Conservation (phyloP, 2,329 filamentous ascomycete species). For the Hortaea sp. region DNA sequence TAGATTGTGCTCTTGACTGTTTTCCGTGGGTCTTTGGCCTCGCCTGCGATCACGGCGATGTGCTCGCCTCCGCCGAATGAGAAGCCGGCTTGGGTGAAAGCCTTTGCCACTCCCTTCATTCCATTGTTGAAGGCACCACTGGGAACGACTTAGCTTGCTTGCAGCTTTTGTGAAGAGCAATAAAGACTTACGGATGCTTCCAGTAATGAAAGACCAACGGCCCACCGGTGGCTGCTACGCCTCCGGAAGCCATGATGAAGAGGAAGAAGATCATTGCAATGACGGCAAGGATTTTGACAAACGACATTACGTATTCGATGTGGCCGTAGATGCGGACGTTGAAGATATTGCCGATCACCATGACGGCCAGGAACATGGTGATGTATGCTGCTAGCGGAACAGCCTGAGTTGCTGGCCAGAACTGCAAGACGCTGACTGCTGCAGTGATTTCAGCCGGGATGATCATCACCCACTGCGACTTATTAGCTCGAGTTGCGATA, state of each 20-base stretch:
- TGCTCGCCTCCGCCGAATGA: constrained; percentile 16
- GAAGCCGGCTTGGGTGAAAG: constrained; percentile 27
- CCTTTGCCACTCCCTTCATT: constrained; percentile 28
- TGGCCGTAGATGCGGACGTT: constrained; percentile 23
- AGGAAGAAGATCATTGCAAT: constrained; percentile 26
- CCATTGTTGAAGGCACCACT: constrained; percentile 11
- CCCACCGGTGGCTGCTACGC: constrained; percentile 23
- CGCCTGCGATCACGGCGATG: constrained; percentile 26
- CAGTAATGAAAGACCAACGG: constrained; percentile 23
- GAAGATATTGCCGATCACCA: constrained; percentile 13
- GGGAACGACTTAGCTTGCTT: not conserved
- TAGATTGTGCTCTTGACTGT: constrained; percentile 24
- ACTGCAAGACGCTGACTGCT: constrained; percentile 24
- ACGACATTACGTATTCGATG: constrained; percentile 24
- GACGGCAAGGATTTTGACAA: constrained; percentile 23
- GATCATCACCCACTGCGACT: constrained; percentile 27
- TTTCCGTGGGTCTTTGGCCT: constrained; percentile 20
- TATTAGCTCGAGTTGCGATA: constrained; percentile 22
- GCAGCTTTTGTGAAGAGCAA: no score
- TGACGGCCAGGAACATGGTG: constrained; percentile 7
- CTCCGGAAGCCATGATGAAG: constrained; percentile 28
- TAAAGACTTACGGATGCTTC: constrained; percentile 5
- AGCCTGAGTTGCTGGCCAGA: constrained; percentile 19
- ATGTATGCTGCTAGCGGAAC: not conserved
- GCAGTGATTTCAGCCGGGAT: constrained; percentile 28